Conservation (phyloP, 2,329 filamentous ascomycete genomes). For the Exophiala calicioides region DNA sequence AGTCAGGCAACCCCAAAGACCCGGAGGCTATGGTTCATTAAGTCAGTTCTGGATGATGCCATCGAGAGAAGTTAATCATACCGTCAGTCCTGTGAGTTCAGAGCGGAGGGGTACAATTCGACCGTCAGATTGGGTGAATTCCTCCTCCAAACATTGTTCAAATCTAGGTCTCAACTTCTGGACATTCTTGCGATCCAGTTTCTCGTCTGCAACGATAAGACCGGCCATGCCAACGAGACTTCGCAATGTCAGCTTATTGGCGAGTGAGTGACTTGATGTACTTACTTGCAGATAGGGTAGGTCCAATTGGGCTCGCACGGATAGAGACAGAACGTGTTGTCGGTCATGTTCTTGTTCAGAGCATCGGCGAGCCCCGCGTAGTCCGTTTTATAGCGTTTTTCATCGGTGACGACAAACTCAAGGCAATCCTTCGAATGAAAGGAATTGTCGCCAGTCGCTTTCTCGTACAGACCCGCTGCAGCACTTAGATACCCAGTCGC, state of each 20-base stretch:
- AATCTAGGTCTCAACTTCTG: conserved; percentile 14
- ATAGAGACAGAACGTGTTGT: conserved; percentile 21
- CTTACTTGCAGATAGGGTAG: conserved; percentile 24
- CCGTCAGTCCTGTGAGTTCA: conserved; percentile 24
- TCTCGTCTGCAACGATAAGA: conserved; percentile 13
- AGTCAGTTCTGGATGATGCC: not conserved
- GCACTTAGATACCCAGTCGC: conserved; percentile 21
- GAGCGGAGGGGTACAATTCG: conserved; percentile 23
- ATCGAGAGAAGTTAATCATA: not conserved
- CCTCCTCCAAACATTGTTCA: conserved; percentile 18
- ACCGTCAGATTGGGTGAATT: conserved; percentile 22
- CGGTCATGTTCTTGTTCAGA: conserved; percentile 19
- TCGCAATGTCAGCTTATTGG: too few species aligned
- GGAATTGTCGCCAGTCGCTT: conserved; percentile 19
- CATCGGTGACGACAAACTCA: conserved; percentile 18
- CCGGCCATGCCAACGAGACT: conserved; percentile 20
- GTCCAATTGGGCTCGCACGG: conserved; percentile 26
- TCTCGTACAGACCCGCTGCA: conserved; percentile 22
- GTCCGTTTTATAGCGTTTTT: conserved; percentile 17
- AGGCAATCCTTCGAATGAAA: conserved; percentile 16
- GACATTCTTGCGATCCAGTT: conserved; percentile 15
- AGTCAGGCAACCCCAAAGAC: too few species aligned
- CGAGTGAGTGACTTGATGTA: too few species aligned
- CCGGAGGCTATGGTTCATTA: conserved; percentile 9
- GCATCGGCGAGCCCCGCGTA: conserved; percentile 18